Base-by-base conservation (phyloP, 768 basidiomycete species). In the Leucocoprinus birnbaumii region DNA sequence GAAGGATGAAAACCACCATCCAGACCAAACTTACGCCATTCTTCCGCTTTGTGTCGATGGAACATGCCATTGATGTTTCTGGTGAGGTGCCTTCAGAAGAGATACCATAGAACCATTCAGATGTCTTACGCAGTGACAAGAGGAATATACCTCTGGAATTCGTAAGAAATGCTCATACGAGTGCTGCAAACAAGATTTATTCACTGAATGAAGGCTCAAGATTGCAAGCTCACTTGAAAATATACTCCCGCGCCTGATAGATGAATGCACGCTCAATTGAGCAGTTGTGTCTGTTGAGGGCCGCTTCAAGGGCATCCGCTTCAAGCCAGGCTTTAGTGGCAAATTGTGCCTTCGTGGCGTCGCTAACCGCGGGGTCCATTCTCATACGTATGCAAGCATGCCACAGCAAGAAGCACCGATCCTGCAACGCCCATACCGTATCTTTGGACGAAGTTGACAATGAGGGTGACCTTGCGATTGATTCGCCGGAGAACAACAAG, bases 401-500 rank as follows among this genome's bases (percentile, higher is more conserved):
- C 87, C 89, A 91, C 34, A 90, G 70, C 19, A 91, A 70, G 70
- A 85, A 84, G 6, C 80, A 74, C 44, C 86, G 82, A 61, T 86
- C 80, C 63, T 85, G 80, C 49, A 90, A 70, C n/a, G 86, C 86
- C 87, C 86, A 91, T 19, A 90, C 73, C 4, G 84, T 84, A 52
- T 87, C 80, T 65, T 87, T 89, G 8, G 78, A 71, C 3, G 79
- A 72, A 52, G 64, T 58, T 37, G 65, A 42, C 18, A 68, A 53
- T 19, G 62, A 40, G 10, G 71, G 72, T 9, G 70, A 74, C 25
- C 68, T 69, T 2, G 66, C 68, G 22, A 83, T 68, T 11, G 80
- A 76, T 68, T 90, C 88, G n/a, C 86, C 88, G 6, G 87, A 84
- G 65, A 91, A 90, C 19, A 91, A 69, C n/a, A 90, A 66, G 1